Conservation (phyloP, 2,329 filamentous ascomycete species). For the Sclerotinia trifoliorum region DNA sequence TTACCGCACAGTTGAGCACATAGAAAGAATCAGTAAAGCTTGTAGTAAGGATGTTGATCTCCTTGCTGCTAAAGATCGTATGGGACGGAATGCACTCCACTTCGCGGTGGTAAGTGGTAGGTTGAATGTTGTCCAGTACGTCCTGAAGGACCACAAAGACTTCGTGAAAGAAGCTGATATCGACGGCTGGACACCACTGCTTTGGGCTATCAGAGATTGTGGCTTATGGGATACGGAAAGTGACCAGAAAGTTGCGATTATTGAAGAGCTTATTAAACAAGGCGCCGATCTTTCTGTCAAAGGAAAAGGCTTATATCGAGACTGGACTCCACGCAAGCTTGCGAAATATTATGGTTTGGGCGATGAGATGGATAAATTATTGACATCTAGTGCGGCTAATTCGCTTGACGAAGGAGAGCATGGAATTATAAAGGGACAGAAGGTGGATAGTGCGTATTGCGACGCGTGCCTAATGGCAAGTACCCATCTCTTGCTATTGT, state of each 20-base stretch:
- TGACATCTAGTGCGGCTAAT: background rate
- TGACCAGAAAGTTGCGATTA: background rate
- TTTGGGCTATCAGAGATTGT: constrained; percentile 38
- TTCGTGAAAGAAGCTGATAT: constrained; percentile 39
- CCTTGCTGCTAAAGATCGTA: constrained; percentile 35
- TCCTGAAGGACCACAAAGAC: constrained; percentile 37
- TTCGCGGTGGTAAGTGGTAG: constrained; percentile 38
- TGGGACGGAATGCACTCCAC: constrained; percentile 40
- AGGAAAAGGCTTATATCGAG: background rate
- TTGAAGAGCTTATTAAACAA: background rate
- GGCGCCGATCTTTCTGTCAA: background rate
- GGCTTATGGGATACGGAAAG: background rate
- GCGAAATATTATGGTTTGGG: constrained; percentile 4
- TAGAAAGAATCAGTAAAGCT: background rate
- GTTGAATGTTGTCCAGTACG: constrained; percentile 33
- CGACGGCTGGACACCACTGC: constrained; percentile 42
- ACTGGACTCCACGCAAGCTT: background rate
- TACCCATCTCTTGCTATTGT: background rate
- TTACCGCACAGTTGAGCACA: background rate
- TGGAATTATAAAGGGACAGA: background rate
- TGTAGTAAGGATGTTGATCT: background rate
- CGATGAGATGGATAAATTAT: background rate
- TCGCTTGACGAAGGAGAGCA: background rate
- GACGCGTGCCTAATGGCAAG: background rate
- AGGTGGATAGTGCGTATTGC: background rate